These are phyloP conservation scores for Mycena galopus DNA, from an alignment of 768 basidiomycete genomes.

Conservation along the genomic window DNA sequence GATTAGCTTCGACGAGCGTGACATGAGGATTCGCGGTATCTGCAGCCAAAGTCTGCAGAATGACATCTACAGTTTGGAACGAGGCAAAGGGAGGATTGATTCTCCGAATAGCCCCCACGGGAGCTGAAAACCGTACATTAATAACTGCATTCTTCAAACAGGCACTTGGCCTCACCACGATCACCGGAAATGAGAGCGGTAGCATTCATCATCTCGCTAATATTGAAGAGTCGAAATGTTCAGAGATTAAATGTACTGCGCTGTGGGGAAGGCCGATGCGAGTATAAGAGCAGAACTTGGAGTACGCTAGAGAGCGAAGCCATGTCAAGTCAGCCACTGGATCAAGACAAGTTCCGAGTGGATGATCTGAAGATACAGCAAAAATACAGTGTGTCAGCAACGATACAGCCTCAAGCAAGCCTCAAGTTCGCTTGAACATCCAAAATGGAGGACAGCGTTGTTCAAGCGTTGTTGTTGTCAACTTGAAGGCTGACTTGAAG, in stretches of 20 bases:
- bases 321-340: too few species aligned
- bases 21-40: neutral
- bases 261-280: neutral
- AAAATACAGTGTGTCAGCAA: too few species aligned
- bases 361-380: too few species aligned
- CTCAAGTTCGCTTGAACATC: too few species aligned
- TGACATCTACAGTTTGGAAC: conserved; percentile 23
- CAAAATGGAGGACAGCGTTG: too few species aligned
- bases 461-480: too few species aligned
- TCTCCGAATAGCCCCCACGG: conserved; percentile 7
- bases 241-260: neutral
- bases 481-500: too few species aligned
- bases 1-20: neutral
- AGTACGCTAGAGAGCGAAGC: too few species aligned
- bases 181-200: neutral
- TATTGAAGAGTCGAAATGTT: too few species aligned
- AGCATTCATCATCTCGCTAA: neutral
- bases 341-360: too few species aligned
- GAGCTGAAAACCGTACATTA: neutral
- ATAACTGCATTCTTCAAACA: neutral
- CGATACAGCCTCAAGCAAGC: too few species aligned
- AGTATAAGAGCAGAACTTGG: neutral
- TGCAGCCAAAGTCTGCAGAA: neutral
- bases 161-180: neutral
- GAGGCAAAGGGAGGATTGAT: neutral